Base-by-base conservation (phyloP, 1,139 yeast species). In the Eremothecium gossypii region DNA sequence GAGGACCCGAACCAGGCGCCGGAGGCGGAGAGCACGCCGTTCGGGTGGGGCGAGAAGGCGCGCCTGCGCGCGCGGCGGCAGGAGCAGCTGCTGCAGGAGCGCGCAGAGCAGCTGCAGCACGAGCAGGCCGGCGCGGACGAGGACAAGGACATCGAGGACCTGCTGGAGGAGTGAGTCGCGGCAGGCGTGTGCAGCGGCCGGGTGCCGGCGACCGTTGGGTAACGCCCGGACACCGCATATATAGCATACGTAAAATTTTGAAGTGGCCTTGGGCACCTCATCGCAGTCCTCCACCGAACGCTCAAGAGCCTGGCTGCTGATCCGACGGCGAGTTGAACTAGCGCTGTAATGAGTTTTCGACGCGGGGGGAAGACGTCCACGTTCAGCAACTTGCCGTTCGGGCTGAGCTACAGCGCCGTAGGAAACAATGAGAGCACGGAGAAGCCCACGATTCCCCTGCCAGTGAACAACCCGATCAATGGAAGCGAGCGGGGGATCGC, bases 1-100 rank as follows among this genome's bases (percentile, higher is more conserved):
- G 70, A 66, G 9, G 57, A 61, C 32, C 68, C 71, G 41, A 61
- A 59, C 38, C 57, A 68, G 46, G 60, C 61, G 41, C 47, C 52
- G 27, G 33, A 45, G 32, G 14, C 54, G 20, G 30, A 60, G 4
- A 35, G 70, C 8, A 59, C 67, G 36, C 57, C 70, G 7, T 81
- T 82, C 67, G 89, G 91, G 17, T 82, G 87, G 86, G 91, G 91
- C 44, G 82, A 81, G 59, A 71, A 73, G 56, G 81, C 89, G 8
- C 73, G 87, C 64, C 68, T 69, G 50, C 69, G 63, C 39, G 77
- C 74, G 38, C 73, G 75, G 63, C 65, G 68, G 46, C 79, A 78
- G 51, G 73, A 77, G 53, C 67, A 71, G 38, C 51, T 71, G 14
- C 67, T 81, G 39, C 76, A 77, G 51, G 71, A 74, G 41, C 62